Percentiles rank a stretch among this genome's conserved stretches.
Evolutionary conservation across 1,139 yeast genomes (phyloP).

Genomic region (Protomyces macrosporus): DNA sequence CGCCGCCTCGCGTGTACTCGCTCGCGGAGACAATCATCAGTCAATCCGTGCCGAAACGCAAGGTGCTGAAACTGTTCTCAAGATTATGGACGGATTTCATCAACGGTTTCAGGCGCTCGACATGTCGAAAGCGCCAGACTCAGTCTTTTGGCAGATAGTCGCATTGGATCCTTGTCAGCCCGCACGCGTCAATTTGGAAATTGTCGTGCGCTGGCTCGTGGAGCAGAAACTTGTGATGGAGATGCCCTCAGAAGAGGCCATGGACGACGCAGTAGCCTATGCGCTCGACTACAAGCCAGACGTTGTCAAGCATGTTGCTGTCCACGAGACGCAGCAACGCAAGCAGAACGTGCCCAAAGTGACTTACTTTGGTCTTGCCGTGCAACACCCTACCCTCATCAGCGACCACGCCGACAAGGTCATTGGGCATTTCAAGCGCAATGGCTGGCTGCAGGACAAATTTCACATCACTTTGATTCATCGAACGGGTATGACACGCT

Average conservation of each 20-base stretch:
- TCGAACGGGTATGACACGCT: constrained; percentile 32
- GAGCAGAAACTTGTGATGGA: constrained; percentile 42
- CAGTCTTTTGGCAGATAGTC: constrained; percentile 58
- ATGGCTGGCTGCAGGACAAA: constrained; percentile 47
- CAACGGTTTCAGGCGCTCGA: constrained; percentile 54
- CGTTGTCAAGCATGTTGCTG: constrained; percentile 27
- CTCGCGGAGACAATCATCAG: constrained; percentile 87
- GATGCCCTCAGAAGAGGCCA: constrained; percentile 45
- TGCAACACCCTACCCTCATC: constrained; percentile 1
- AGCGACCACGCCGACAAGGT: constrained; percentile 30
- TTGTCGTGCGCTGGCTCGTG: constrained; percentile 44
- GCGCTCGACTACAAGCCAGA: constrained; percentile 42
- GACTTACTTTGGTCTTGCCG: constrained; percentile 42
- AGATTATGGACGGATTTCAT: constrained; percentile 70
- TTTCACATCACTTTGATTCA: constrained; percentile 83
- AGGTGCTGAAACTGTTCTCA: constrained; percentile 47
- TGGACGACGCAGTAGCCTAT: constrained; percentile 44
- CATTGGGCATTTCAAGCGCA: constrained; percentile 39
- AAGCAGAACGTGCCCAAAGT: constrained; percentile 36
- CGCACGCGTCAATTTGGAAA: constrained; percentile 50
- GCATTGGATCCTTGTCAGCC: constrained; percentile 51
- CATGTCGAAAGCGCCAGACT: constrained; percentile 53
- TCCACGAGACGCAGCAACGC: constrained; percentile 30
- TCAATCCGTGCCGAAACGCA: constrained; percentile 57
- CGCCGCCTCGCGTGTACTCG: constrained; percentile 56